Base-by-base conservation (phyloP, 257 asterid genomes). In the Echium plantagineum region DNA sequence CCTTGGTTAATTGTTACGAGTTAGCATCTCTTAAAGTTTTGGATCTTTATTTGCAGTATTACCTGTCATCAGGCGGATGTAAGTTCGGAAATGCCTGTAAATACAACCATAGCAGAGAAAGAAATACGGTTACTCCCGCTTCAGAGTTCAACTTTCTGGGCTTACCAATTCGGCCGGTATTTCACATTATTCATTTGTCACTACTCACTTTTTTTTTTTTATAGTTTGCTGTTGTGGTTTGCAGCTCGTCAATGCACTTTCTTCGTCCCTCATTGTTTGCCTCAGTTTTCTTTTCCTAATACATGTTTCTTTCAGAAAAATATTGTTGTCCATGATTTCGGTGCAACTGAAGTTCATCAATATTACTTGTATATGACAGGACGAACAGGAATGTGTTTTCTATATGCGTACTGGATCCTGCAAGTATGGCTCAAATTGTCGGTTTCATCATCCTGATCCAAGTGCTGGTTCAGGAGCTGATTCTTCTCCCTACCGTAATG, bases 341-440 rank as follows among this genome's bases (percentile, higher is more conserved):
- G 4, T 10, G 4, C 49, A 10, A 42, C 49, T 42, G 49, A 71
- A 51, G 6, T 71, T 62, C 47, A 51, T 60, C 32, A 56, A 63
- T 62, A 53, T 12, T 42, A 58, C 46, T 42, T 53, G 24, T 60
- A 63, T 57, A 42, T 66, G 52, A 60, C 85, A 89, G 95, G 93
- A 83, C 62, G 94, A 82, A 74, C 86, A 64, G 64, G 93, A 84
- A 67, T 89, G 97, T 65, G 91, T 93, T 31, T 89, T 74, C 77
- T 89, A 89, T 78, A 84, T 89, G 95, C 94, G 95, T 67, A 84
- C 71, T 69, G 97, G 94, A 35, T 77, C 94, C 69, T 86, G 97
- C 86, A 84, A 83, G 72, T 84, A 86, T 60, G 90, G 95, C 62
- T 66, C 85, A 13, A 81, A 47, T 73, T 89, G 97, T 78, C 80